Base-by-base conservation (phyloP, 495 filamentous ascomycete genomes). In the Lentithecium fluviatile region DNA sequence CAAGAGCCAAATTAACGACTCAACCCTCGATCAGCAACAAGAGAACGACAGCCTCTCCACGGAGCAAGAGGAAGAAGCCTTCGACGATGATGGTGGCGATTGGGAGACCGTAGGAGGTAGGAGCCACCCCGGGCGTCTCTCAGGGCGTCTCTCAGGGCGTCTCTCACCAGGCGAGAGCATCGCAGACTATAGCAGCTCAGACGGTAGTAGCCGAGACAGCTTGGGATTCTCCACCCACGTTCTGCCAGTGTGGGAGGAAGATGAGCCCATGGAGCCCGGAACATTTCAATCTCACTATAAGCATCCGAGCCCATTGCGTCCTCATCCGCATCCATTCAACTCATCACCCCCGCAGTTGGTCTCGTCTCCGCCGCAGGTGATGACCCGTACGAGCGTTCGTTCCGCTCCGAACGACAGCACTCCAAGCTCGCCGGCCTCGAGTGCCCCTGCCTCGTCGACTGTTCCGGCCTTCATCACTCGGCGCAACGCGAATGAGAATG, bases 251-350 rank as follows among this genome's bases (percentile, higher is more conserved):
- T 19, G 45, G 21, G 42, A 20, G 21, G 42, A 20, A 34, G 25
- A 20, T n/a, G 20, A 45, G 10, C 25, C 23, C 10, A 25, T 45
- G n/a, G 26, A 32, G n/a, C 52, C 25, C 34, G 36, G 32, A 13
- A 25, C 25, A 17, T 46, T 52, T 17, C 32, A 52, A 8, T 73
- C 70, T 51, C 57, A 62, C 24, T 32, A 32, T 10, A 3, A 32
- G 10, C 72, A 72, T 59, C 71, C 73, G 25, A 56, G 26, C 26
- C 73, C 70, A 11, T 52, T 72, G 19, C 43, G 45, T 7, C 24
- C 45, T n/a, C 70, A 74, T 59, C 24, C 17, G 19, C 60, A 74
- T 59, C 73, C 73, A 0, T 70, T 76, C 50, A 62, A 38, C 11
- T 62, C 67, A 10, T 60, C 65, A 0, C 62, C 67, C 8, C 59